A percentile compares a stretch with the other conserved stretches of the same genome.
phyloP scores from a whole-genome alignment of 345 rosid species.

The Draba incana region DNA sequence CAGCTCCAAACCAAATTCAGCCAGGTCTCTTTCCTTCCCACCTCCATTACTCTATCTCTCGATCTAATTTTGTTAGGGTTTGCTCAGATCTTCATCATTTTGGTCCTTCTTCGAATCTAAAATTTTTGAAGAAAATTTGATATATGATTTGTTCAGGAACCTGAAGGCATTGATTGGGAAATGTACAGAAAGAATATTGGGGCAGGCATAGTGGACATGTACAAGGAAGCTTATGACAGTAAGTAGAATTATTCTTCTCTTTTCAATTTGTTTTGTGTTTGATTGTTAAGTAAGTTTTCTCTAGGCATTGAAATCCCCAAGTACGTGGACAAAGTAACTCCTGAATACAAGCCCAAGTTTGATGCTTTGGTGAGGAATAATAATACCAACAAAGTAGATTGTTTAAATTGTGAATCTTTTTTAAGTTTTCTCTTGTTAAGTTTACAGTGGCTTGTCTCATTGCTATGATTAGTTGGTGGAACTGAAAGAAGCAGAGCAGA shows the following conservation, averaged over 20 bases:
- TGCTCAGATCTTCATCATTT: background rate
- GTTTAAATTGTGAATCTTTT: background rate
- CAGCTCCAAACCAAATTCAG: conserved; percentile 87
- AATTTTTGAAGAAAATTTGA: too few species aligned
- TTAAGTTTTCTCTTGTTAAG: background rate
- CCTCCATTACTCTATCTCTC: background rate
- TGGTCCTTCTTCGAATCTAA: too few species aligned
- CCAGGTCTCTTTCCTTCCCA: conserved; percentile 46
- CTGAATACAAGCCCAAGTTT: conserved; percentile 92
- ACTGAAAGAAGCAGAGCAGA: conserved; percentile 86
- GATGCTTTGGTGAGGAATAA: conserved; percentile 73
- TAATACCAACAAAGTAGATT: background rate
- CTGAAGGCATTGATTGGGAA: conserved; percentile 94
- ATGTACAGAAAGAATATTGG: conserved; percentile 89
- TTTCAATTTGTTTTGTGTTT: background rate
- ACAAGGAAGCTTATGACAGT: conserved; percentile 94
- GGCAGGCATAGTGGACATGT: conserved; percentile 90
- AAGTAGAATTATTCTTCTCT: conserved; percentile 31
- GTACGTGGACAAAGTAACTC: conserved; percentile 85
- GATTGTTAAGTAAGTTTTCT: background rate
- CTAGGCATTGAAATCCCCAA: conserved; percentile 84
- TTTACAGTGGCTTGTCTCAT: conserved; percentile 8
- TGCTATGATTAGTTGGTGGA: conserved; percentile 66
- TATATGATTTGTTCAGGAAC: conserved; percentile 58
- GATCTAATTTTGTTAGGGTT: too few species aligned